Conservation (phyloP, 2,329 filamentous ascomycete genomes). For the Coleophoma eucalyptorum region DNA sequence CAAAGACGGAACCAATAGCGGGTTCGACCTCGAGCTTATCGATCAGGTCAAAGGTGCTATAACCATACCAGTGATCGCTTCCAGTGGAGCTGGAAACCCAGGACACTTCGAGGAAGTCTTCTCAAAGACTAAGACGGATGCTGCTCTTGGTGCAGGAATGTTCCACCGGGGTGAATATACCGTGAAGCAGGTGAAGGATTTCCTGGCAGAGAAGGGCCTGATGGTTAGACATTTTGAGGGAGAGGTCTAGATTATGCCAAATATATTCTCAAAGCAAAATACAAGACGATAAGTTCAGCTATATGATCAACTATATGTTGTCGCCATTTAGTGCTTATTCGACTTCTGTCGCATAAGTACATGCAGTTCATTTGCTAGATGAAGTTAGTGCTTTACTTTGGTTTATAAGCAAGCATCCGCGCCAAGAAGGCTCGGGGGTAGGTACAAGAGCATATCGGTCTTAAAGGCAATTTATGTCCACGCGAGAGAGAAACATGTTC, state of each 20-base stretch:
- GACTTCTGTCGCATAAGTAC: too few relatives aligned
- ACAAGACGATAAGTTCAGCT: too few relatives aligned
- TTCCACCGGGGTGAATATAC: conserved; percentile 96
- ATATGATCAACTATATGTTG: too few relatives aligned
- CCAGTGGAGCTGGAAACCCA: conserved; percentile 85
- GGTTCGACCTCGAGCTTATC: conserved; percentile 92
- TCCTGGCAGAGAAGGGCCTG: conserved; percentile 66
- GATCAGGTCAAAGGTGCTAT: conserved; percentile 81
- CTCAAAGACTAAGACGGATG: conserved; percentile 78
- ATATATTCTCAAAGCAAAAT: too few relatives aligned
- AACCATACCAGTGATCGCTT: conserved; percentile 91
- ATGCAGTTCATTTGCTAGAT: too few relatives aligned
- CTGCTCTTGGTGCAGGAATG: conserved; percentile 93
- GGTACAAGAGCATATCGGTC: background rate
- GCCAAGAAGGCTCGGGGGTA: background rate
- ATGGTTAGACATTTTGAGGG: conserved; percentile 74
- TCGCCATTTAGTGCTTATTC: too few relatives aligned
- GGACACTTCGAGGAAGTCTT: conserved; percentile 91
- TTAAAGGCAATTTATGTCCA: background rate
- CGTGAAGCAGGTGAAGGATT: conserved; percentile 88
- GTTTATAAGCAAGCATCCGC: background rate
- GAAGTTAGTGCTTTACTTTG: background rate
- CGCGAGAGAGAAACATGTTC: too few relatives aligned
- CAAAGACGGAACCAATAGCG: conserved; percentile 89
- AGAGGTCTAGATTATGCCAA: conserved; percentile 10